Base-by-base conservation (phyloP, 345 rosid species). In the Corchorus capsularis region DNA sequence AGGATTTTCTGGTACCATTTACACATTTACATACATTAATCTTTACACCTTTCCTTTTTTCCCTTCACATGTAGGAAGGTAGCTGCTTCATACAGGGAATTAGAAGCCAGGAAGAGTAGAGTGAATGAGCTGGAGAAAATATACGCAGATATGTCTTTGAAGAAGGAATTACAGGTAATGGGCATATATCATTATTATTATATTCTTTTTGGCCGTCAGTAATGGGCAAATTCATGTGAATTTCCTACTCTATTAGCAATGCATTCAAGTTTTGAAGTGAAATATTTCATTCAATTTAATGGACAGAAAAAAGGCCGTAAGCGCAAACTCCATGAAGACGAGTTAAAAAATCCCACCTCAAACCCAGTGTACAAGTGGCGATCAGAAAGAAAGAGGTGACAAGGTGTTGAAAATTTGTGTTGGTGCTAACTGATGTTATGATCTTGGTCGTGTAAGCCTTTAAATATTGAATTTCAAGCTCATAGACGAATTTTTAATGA, bases 101-200 rank as follows among this genome's bases (percentile, higher is more conserved):
- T 94, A 19, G 94, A 91, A 81, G 93, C 86, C 43, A 85, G 98
- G 69, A 87, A 81, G 77, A 88, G 78, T 74, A 87, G 98, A 81
- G 92, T 82, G 8, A 81, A 84, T 15, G 87, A 89, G 52, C 77
- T 93, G 84, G 93, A 89, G 80, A 93, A 89, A 71, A n/a, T 91
- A 60, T 88, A 93, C 71, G 79, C 73, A 86, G 93, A 90, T 12
- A 92, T 93, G 99, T 66, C 89, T 45, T 54, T 92, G 89, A 86
- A 93, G 76, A 90, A 88, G 83, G 99, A 93, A 82, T 79, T 93
- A 49, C 97, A 95, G 92, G 98, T 90, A 27, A 83, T 47, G 13
- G 2, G 12, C 4, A n/a, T 37, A 14, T 46, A 27, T 27, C 27
- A 27, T 27, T 27, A 27, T 27, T 27, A 27, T 27, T 27, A 27